phyloP scores from a whole-genome alignment of 768 basidiomycete genomes.

The Trametes coccinea region DNA sequence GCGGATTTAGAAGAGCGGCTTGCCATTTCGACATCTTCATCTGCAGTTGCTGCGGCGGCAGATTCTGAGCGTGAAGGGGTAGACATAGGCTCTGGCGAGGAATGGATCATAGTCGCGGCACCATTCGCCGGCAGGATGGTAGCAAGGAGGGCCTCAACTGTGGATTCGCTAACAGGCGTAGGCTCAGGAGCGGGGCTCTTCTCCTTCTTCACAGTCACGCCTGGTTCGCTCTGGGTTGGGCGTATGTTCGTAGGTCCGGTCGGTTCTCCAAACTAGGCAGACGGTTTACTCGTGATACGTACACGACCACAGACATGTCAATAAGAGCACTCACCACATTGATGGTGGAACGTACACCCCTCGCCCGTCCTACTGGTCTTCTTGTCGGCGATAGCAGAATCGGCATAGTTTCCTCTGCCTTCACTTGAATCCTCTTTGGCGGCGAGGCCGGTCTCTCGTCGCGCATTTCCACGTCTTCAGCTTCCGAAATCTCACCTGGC shows the following conservation, averaged over 20 bases:
- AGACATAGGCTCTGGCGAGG: background rate
- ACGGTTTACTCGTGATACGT: background rate
- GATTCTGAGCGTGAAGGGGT: background rate
- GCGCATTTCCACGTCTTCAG: conserved; percentile 3
- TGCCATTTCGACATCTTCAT: background rate
- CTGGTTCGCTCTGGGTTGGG: background rate
- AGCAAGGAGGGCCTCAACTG: background rate
- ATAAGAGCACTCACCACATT: conserved; percentile 8
- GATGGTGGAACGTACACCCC: conserved; percentile 14
- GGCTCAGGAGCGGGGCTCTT: background rate
- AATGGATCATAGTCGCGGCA: background rate
- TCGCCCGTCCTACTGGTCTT: background rate
- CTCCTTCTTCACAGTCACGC: background rate
- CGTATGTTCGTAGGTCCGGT: background rate
- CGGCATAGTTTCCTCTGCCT: conserved; percentile 4
- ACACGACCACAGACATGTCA: background rate
- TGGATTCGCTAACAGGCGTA: background rate
- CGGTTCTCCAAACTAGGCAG: conserved; percentile 14
- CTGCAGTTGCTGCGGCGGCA: background rate
- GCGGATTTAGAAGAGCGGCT: background rate
- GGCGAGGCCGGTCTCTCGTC: background rate
- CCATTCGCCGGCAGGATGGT: background rate
- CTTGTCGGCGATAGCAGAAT: background rate
- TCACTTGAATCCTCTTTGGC: conserved; percentile 1
- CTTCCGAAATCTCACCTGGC: conserved; percentile 5